These are phyloP conservation scores for Polytrichum commune DNA, from an alignment of 225 moss, liverwort and hornwort species.

Conservation along the genomic window DNA sequence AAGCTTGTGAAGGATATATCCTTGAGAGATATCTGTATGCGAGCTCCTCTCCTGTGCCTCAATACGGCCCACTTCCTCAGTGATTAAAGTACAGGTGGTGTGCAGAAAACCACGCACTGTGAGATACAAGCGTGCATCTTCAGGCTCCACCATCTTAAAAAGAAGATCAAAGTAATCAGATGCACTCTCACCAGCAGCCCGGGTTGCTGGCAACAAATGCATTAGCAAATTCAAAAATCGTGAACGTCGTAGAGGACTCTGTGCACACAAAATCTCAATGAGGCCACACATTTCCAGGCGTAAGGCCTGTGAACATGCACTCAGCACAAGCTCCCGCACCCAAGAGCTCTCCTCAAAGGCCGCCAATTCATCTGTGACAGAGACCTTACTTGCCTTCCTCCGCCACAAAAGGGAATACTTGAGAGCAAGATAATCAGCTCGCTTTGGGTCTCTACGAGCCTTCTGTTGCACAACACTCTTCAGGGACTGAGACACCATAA, in stretches of 20 bases:
- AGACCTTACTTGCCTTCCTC: conserved; percentile 78
- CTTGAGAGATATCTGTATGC: conserved; percentile 97
- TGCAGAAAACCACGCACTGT: conserved; percentile 94
- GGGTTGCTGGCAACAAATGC: conserved; percentile 88
- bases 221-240: conserved; percentile 92
- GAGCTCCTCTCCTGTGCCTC: conserved; percentile 96
- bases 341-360: conserved; percentile 99
- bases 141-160: conserved; percentile 98
- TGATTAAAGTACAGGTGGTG: conserved; percentile 83
- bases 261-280: conserved; percentile 89
- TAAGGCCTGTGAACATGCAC: conserved; percentile 98
- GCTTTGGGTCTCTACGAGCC: conserved; percentile 63
- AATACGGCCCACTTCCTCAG: conserved; percentile 89
- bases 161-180: conserved; percentile 99
- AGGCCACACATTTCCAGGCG: conserved; percentile 97
- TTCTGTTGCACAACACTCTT: conserved; percentile 59
- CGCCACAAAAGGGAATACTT: conserved; percentile 92
- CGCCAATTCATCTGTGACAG: conserved; percentile 86
- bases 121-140: conserved; percentile 92
- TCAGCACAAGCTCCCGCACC: conserved; percentile 96
- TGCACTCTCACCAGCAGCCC: conserved; percentile 92
- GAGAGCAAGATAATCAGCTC: conserved; percentile 78
- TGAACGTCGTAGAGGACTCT: conserved; percentile 81
- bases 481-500: conserved; percentile 66
- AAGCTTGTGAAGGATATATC: conserved; percentile 98